A percentile compares a stretch with the other conserved stretches of the same genome.
These are phyloP conservation scores for Cicer arietinum DNA, from an alignment of 306 rosid genomes.

Conservation along the genomic window DNA sequence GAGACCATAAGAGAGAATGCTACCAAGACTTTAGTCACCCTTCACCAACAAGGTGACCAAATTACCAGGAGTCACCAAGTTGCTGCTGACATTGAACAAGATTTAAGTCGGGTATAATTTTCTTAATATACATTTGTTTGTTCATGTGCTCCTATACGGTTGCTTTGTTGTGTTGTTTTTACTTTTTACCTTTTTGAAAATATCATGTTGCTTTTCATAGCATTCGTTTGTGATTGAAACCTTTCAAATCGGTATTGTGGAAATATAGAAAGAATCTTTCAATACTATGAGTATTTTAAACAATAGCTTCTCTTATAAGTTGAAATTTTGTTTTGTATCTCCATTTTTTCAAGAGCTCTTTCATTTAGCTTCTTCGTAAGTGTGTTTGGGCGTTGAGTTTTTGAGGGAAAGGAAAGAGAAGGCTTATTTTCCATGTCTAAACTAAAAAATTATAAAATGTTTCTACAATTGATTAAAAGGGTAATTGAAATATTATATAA, in stretches of 20 bases:
- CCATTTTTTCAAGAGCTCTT: neutral
- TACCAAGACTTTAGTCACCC: conserved; percentile 76
- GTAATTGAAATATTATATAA: too few relatives aligned
- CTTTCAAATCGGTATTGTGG: conserved; percentile 7
- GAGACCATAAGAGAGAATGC: conserved; percentile 92
- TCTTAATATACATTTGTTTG: conserved; percentile 28
- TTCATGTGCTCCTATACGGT: conserved; percentile 29
- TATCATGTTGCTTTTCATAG: conserved; percentile 16
- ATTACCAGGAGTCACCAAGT: conserved; percentile 82
- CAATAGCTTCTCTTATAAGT: neutral
- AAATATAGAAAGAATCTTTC: neutral
- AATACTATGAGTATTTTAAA: neutral
- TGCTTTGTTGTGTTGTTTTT: conserved; percentile 27
- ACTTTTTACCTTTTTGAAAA: neutral
- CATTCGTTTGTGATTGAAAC: conserved; percentile 16
- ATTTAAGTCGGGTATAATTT: conserved; percentile 86
- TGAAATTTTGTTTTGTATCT: neutral
- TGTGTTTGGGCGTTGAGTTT: too few relatives aligned
- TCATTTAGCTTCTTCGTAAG: neutral
- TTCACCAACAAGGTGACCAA: conserved; percentile 97
- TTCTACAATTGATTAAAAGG: too few relatives aligned
- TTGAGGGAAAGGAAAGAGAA: too few relatives aligned
- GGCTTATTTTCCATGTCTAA: too few relatives aligned
- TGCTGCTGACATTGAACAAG: conserved; percentile 86
- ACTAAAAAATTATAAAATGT: too few relatives aligned